phyloP scores from a whole-genome alignment of 257 asterid species.

The Solanum rostratum region DNA sequence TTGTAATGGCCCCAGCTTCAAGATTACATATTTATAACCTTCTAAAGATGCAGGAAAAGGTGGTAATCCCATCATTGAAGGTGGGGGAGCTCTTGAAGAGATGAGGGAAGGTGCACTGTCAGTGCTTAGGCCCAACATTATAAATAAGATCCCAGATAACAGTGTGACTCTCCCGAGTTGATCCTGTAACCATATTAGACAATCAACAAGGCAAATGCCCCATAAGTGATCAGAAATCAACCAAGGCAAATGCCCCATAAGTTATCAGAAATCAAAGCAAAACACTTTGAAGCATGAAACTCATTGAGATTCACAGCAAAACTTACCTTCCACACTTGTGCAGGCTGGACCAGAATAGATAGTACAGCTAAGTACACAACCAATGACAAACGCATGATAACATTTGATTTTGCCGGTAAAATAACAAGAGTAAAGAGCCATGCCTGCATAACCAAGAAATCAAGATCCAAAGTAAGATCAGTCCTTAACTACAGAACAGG shows the following conservation, averaged over 20 bases:
- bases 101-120: constrained; percentile 84
- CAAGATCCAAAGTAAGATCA: not conserved
- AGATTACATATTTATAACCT: constrained; percentile 64
- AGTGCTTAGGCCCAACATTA: constrained; percentile 69
- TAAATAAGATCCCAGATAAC: constrained; percentile 74
- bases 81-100: constrained; percentile 74
- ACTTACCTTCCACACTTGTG: constrained; percentile 83
- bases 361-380: constrained; percentile 49
- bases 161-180: constrained; percentile 86
- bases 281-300: not conserved
- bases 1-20: constrained; percentile 83
- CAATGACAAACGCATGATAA: constrained; percentile 50
- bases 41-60: constrained; percentile 49
- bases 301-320: not conserved
- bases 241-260: not conserved
- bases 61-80: constrained; percentile 53
- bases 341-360: constrained; percentile 69
- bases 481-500: not conserved
- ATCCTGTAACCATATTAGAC: constrained; percentile 64
- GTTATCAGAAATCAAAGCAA: not conserved
- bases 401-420: constrained; percentile 70
- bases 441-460: constrained; percentile 38
- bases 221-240: not conserved
- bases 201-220: constrained; percentile 15
- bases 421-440: constrained; percentile 85